These are phyloP conservation scores for Yarrowia keelungensis DNA, from an alignment of 805 yeast species.

Conservation along the genomic window DNA sequence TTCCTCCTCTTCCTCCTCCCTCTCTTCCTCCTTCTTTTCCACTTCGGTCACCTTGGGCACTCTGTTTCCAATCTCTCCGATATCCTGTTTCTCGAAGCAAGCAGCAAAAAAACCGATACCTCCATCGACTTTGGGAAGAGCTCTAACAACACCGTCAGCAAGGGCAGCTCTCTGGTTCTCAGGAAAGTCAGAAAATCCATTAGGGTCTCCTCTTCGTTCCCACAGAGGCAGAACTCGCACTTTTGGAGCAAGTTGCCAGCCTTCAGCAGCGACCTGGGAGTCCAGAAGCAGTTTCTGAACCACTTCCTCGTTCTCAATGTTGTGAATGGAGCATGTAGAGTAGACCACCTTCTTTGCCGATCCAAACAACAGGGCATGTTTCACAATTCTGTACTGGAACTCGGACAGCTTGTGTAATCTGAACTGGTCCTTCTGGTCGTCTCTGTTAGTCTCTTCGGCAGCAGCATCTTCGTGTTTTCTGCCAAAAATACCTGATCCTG, in stretches of 20 bases:
- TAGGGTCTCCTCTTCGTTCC: slow-evolving; percentile 81
- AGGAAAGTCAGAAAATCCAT: slow-evolving; percentile 63
- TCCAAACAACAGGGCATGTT: slow-evolving; percentile 85
- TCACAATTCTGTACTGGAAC: slow-evolving; percentile 86
- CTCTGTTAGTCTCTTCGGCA: slow-evolving; percentile 38
- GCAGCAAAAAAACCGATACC: slow-evolving; percentile 99
- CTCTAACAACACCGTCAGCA: slow-evolving; percentile 88
- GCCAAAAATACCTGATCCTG: slow-evolving; percentile 98
- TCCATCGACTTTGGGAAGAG: slow-evolving; percentile 86
- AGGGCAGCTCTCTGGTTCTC: slow-evolving; percentile 52
- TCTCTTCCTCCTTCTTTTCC: not conserved
- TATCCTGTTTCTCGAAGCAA: slow-evolving; percentile 59
- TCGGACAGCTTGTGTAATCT: slow-evolving; percentile 77
- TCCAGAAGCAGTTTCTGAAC: slow-evolving; percentile 80
- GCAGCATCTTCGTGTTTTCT: slow-evolving; percentile 60
- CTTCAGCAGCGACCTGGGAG: slow-evolving; percentile 63
- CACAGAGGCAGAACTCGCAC: slow-evolving; percentile 77
- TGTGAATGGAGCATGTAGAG: slow-evolving; percentile 94
- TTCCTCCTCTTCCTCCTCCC: not conserved
- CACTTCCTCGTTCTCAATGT: slow-evolving; percentile 92
- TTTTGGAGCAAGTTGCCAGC: slow-evolving; percentile 75
- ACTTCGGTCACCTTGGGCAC: slow-evolving; percentile 1
- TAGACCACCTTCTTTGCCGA: slow-evolving; percentile 79
- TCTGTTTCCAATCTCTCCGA: slow-evolving; percentile 3
- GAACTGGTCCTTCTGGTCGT: slow-evolving; percentile 49